phyloP scores from a whole-genome alignment of 805 yeast genomes.

The Maudiozyma serrabonitensis region DNA sequence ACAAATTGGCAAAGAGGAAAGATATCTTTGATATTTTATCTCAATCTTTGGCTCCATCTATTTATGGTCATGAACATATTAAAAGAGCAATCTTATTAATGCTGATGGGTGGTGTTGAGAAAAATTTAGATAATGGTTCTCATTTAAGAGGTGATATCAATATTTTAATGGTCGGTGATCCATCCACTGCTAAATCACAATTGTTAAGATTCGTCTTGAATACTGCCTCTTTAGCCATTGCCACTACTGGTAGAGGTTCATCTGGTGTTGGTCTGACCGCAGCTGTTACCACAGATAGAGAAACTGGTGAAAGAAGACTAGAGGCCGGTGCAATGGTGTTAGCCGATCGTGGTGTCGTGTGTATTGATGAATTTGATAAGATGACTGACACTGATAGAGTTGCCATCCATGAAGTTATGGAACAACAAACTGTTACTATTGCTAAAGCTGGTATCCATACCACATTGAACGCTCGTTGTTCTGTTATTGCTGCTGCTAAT shows the following conservation, averaged over 20 bases:
- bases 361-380: constrained; percentile 98
- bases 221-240: constrained; percentile 91
- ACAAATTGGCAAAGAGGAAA: constrained; percentile 58
- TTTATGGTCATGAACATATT: constrained; percentile 85
- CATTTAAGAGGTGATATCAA: constrained; percentile 98
- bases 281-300: constrained; percentile 92
- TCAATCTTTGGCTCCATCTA: constrained; percentile 88
- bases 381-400: constrained; percentile 96
- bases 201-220: constrained; percentile 87
- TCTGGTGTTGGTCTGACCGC: constrained; percentile 99
- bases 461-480: constrained; percentile 90
- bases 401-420: constrained; percentile 99
- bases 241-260: constrained; percentile 99
- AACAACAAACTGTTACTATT: constrained; percentile 95
- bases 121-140: constrained; percentile 87
- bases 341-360: constrained; percentile 94
- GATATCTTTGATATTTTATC: constrained; percentile 72
- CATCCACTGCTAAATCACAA: constrained; percentile 96
- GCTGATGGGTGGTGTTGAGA: constrained; percentile 90
- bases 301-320: constrained; percentile 90
- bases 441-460: constrained; percentile 98
- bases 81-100: constrained; percentile 84
- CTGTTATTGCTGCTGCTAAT: constrained; percentile 95
- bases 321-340: constrained; percentile 99
- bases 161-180: constrained; percentile 95